Base-by-base conservation (phyloP, 352 stramenopile genomes). In the Globisporangium rhizosaccharum region DNA sequence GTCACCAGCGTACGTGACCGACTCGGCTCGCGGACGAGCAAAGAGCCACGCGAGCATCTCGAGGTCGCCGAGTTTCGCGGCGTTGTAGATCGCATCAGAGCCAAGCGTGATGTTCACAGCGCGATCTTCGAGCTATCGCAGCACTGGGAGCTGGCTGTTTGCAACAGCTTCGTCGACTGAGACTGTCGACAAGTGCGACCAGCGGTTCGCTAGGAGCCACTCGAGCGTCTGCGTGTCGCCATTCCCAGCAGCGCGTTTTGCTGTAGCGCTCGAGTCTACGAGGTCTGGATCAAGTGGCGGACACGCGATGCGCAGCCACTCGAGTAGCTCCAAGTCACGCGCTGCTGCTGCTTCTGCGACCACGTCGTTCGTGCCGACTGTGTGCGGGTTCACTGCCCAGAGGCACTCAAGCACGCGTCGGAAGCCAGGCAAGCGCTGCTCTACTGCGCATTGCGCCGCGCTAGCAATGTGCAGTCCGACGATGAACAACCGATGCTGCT, bases 1-100 rank as follows among this genome's bases (percentile, higher is more conserved):
- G 25, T 52, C 25, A 14, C 30, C 14, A 18, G 47, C 25, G 47
- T 36, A 23, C 14, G 12, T 23, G 2, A 2, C 12, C 14, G 26
- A 17, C 46, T 51, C 46, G 23, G 18, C 47, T 37, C 47, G 47
- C 6, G 12, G 47, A 17, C 47, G 47, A 28, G 12, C 47, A 8
- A 52, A 52, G 45, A 50, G 45, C 45, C 45, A 50, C 20, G 23
- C 45, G 18, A 50, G 45, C n/a, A 25, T 50, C 45, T 26, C 45
- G 45, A 50, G 23, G 10, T 50, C 45, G 17, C 45, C 45, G 45
- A 30, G n/a, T 9, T 20, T 25, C n/a, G 45, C 45, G 9, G 45
- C 45, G 2, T 6, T 25, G 3, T 50, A 17, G 45, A 50, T 6
- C 10, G n/a, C 12, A 25, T 25, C 45, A 10, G n/a, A 25, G 4